Conservation (phyloP, 805 yeast species). For the Schwanniomyces polymorphus region DNA sequence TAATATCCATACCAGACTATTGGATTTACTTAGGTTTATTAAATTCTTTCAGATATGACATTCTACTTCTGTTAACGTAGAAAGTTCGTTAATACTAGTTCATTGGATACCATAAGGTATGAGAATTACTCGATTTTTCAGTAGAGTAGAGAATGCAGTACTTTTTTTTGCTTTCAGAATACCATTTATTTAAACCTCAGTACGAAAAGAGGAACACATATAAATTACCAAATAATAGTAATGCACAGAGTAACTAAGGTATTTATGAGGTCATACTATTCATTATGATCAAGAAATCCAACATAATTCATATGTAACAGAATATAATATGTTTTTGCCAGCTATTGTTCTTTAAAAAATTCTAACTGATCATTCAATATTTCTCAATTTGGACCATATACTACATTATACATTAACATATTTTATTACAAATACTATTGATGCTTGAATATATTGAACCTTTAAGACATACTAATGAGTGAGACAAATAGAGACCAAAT, state of each 20-base stretch:
- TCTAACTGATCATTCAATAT: too few relatives aligned
- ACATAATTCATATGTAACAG: too few relatives aligned
- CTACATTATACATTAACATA: too few relatives aligned
- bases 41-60: neutral
- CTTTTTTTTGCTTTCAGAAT: neutral
- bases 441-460: neutral
- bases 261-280: too few relatives aligned
- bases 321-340: too few relatives aligned
- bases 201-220: neutral
- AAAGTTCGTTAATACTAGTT: neutral
- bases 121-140: slow-evolving; percentile 5
- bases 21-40: neutral
- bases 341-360: too few relatives aligned
- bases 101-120: slow-evolving; percentile 9
- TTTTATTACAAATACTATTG: neutral
- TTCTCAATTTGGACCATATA: too few relatives aligned
- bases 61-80: neutral
- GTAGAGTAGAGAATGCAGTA: slow-evolving; percentile 7
- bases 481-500: neutral
- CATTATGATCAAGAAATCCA: too few relatives aligned
- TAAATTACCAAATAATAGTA: too few relatives aligned
- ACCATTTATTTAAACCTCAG: neutral
- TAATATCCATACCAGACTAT: slow-evolving; percentile 3
- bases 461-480: neutral
- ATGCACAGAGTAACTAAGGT: too few relatives aligned